phyloP scores from a whole-genome alignment of 2,329 filamentous ascomycete genomes.

The Aureobasidium subglaciale region DNA sequence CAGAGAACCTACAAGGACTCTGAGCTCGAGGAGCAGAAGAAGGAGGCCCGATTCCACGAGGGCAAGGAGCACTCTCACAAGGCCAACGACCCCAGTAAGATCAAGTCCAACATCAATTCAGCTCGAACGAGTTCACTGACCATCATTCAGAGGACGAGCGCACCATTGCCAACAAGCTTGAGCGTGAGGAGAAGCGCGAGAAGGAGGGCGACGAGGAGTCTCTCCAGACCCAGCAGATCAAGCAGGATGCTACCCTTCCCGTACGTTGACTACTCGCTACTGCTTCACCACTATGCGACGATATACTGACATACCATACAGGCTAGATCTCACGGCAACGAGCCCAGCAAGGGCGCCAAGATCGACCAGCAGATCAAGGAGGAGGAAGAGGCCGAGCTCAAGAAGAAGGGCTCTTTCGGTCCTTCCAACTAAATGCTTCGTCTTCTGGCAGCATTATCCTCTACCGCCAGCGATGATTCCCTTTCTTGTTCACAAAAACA shows the following conservation, averaged over 20 bases:
- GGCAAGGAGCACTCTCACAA: slow-evolving; percentile 63
- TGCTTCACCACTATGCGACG: not conserved
- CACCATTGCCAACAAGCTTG: slow-evolving; percentile 64
- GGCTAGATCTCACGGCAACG: slow-evolving; percentile 63
- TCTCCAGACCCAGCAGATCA: slow-evolving; percentile 33
- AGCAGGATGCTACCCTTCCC: slow-evolving; percentile 53
- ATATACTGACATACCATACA: slow-evolving; percentile 17
- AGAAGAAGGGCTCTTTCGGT: slow-evolving; percentile 49
- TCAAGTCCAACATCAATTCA: not conserved
- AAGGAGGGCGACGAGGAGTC: slow-evolving; percentile 34
- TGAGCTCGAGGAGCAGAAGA: slow-evolving; percentile 37
- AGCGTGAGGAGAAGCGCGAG: slow-evolving; percentile 51
- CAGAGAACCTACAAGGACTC: slow-evolving; percentile 52
- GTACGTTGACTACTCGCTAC: slow-evolving; percentile 21
- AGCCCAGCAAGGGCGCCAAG: slow-evolving; percentile 65
- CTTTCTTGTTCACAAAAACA: slow-evolving; percentile 10
- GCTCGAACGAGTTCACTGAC: slow-evolving; percentile 6
- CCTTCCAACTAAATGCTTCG: slow-evolving; percentile 22
- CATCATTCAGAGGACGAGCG: slow-evolving; percentile 58
- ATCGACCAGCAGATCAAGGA: slow-evolving; percentile 61
- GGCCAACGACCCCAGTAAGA: slow-evolving; percentile 63
- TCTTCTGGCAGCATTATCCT: not conserved
- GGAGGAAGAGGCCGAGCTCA: slow-evolving; percentile 60
- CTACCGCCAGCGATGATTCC: slow-evolving; percentile 3
- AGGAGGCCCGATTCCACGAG: slow-evolving; percentile 60